A percentile compares a stretch with the other conserved stretches of the same genome.
Conservation (phyloP, 495 filamentous ascomycete species). For the Penicillium alfredii region DNA sequence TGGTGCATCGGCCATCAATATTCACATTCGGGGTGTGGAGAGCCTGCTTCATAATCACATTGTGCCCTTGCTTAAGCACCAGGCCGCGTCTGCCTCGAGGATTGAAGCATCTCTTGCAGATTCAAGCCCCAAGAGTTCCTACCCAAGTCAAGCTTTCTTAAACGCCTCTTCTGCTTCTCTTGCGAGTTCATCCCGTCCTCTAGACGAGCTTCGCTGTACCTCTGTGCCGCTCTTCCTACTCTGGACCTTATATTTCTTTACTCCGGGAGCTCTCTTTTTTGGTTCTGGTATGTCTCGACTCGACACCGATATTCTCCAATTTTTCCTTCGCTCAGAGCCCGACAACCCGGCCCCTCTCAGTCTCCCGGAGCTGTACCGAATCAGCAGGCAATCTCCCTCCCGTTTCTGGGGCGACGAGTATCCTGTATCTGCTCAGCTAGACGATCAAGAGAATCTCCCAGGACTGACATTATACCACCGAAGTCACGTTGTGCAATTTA, state of each 20-base stretch:
- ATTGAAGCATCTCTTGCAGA: too few relatives aligned
- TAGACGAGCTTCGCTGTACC: constrained; percentile 15
- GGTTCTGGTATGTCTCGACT: constrained; percentile 14
- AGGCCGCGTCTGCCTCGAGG: not conserved
- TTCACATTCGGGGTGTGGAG: constrained; percentile 29
- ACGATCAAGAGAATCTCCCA: constrained; percentile 31
- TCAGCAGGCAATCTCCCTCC: constrained; percentile 28
- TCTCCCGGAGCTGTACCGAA: constrained; percentile 23
- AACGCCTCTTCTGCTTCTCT: not conserved
- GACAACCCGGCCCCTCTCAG: constrained; percentile 7
- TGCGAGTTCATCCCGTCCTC: not conserved
- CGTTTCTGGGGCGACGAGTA: constrained; percentile 31
- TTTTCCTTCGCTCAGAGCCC: constrained; percentile 19
- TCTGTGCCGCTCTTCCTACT: constrained; percentile 30
- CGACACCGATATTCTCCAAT: constrained; percentile 23
- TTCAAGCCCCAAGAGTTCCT: too few relatives aligned
- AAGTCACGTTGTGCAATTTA: constrained; percentile 27
- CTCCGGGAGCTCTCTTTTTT: constrained; percentile 23
- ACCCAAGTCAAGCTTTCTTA: too few relatives aligned
- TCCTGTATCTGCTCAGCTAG: constrained; percentile 25
- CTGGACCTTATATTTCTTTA: constrained; percentile 32
- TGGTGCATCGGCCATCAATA: constrained; percentile 26
- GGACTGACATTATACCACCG: constrained; percentile 24
- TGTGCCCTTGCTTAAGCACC: constrained; percentile 21
- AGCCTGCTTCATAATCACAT: constrained; percentile 27